A percentile compares a stretch with the other conserved stretches of the same genome.
Conservation (phyloP, 176 grass and related monocot species). For the Carex pumila region DNA sequence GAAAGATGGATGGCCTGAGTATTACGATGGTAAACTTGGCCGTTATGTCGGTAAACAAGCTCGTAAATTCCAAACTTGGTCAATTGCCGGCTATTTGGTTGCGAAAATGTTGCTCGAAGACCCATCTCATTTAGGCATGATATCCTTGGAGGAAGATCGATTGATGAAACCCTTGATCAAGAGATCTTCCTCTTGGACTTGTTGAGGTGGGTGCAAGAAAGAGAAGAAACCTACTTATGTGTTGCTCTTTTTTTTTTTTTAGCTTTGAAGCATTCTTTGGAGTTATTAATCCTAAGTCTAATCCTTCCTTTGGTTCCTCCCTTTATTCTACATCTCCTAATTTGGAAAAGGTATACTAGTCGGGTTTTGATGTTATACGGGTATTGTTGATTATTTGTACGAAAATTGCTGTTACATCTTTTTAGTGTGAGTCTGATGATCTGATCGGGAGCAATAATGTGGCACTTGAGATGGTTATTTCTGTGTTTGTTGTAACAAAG, state of each 20-base stretch:
- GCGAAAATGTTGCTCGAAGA: conserved; percentile 99
- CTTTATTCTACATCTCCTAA: conserved; percentile 7
- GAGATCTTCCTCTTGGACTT: conserved; percentile 76
- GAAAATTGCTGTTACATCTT: conserved; percentile 9
- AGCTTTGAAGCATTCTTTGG: conserved; percentile 9
- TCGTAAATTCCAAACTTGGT: conserved; percentile 94
- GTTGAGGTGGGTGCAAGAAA: conserved; percentile 4
- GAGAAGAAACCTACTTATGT: conserved; percentile 8
- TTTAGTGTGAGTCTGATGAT: background rate
- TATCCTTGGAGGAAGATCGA: conserved; percentile 93
- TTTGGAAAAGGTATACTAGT: conserved; percentile 15
- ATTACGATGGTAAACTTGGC: conserved; percentile 84
- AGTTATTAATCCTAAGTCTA: conserved; percentile 1
- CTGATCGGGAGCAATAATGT: background rate
- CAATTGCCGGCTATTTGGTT: conserved; percentile 74
- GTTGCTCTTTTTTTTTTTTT: background rate
- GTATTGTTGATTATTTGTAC: conserved; percentile 11
- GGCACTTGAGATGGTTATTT: conserved; percentile 7
- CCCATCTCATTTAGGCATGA: conserved; percentile 87
- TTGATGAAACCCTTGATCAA: conserved; percentile 59
- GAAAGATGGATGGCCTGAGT: conserved; percentile 84
- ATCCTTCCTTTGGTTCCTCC: background rate
- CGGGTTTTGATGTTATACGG: background rate
- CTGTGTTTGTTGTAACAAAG: conserved; percentile 7
- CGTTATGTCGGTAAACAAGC: conserved; percentile 82